phyloP scores from a whole-genome alignment of 768 basidiomycete genomes.

The Serendipita vermifera region DNA sequence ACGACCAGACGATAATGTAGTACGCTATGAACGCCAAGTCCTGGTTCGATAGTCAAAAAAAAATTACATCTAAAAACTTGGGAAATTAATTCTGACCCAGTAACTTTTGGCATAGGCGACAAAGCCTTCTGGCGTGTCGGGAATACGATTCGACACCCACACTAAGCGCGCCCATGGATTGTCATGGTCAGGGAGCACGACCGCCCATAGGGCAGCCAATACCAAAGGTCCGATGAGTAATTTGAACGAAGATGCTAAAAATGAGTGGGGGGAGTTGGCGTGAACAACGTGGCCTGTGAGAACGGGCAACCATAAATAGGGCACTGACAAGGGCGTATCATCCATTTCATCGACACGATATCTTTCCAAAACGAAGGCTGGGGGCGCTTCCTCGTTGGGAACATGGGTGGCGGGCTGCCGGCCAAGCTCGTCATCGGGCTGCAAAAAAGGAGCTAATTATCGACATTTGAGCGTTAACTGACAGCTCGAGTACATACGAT shows the following conservation, averaged over 20 bases:
- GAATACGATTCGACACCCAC: slow-evolving; percentile 53
- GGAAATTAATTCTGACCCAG: slow-evolving; percentile 17
- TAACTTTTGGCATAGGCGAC: slow-evolving; percentile 60
- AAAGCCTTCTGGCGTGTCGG: slow-evolving; percentile 38
- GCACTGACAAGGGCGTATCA: slow-evolving; percentile 52
- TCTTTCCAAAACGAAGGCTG: slow-evolving; percentile 36
- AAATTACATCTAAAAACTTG: background rate
- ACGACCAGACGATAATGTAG: slow-evolving; percentile 79
- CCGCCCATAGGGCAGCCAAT: slow-evolving; percentile 52
- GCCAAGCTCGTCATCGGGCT: too few species aligned
- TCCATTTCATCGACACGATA: slow-evolving; percentile 50
- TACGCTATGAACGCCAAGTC: slow-evolving; percentile 74
- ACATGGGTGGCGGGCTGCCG: background rate
- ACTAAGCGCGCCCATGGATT: slow-evolving; percentile 71
- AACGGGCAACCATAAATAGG: background rate
- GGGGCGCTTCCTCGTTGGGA: too few species aligned
- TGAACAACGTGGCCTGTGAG: background rate
- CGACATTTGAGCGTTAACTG: too few species aligned
- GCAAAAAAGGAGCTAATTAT: too few species aligned
- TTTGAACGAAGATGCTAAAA: slow-evolving; percentile 52
- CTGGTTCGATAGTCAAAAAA: slow-evolving; percentile 19
- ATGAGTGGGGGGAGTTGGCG: background rate
- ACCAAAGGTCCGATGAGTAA: slow-evolving; percentile 48
- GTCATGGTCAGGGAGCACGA: slow-evolving; percentile 32
- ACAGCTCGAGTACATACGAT: too few species aligned